Conservation (phyloP, 106 monocot genomes). For the Dendrobium catenatum region DNA sequence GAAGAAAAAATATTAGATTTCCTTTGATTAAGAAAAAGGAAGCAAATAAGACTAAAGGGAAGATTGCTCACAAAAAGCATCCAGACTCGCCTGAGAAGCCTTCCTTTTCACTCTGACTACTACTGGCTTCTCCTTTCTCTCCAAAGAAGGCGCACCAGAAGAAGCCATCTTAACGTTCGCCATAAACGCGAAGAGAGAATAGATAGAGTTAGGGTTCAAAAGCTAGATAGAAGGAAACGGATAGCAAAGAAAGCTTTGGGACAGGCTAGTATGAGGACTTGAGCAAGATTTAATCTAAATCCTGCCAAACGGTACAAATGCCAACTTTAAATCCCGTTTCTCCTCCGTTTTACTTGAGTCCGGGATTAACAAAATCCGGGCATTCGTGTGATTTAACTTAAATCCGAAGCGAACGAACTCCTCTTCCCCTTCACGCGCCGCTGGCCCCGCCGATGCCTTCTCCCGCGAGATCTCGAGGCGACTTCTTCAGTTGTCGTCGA, state of each 20-base stretch:
- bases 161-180: constrained; percentile 5
- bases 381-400: too few relatives aligned
- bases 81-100: constrained; percentile 37
- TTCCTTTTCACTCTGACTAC: constrained; percentile 79
- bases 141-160: constrained; percentile 2
- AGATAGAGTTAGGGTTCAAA: not conserved
- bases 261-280: too few relatives aligned
- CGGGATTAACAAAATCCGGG: too few relatives aligned
- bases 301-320: too few relatives aligned
- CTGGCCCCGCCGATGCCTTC: too few relatives aligned
- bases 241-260: not conserved
- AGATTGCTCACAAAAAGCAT: constrained; percentile 53
- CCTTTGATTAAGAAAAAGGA: not conserved
- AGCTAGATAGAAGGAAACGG: not conserved
- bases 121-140: constrained; percentile 37
- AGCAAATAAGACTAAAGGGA: not conserved
- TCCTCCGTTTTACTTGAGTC: too few relatives aligned
- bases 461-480: too few relatives aligned
- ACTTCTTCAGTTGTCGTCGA: too few relatives aligned
- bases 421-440: too few relatives aligned
- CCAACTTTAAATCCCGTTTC: too few relatives aligned
- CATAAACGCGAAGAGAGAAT: not conserved
- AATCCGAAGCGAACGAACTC: too few relatives aligned
- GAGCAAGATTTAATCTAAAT: too few relatives aligned
- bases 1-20: not conserved